Conservation (phyloP, 2,329 filamentous ascomycete genomes). For the Pseudogymnoascus pannorum region DNA sequence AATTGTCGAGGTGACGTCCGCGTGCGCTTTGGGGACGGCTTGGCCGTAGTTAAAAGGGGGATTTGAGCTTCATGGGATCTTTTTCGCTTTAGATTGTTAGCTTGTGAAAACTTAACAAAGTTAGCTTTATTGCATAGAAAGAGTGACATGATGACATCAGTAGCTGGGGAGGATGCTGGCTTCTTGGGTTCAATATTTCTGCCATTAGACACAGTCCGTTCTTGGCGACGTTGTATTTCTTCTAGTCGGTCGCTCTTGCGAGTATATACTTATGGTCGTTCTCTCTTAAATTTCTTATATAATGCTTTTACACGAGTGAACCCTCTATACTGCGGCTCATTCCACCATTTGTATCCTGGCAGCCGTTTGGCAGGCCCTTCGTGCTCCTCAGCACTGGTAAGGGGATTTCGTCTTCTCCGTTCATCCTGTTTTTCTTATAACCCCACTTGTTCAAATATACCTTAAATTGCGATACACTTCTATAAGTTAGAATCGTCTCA, state of each 20-base stretch:
- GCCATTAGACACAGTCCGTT: conserved; percentile 15
- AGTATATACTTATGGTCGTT: conserved; percentile 16
- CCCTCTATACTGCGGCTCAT: no score
- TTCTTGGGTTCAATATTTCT: conserved; percentile 17
- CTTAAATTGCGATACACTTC: no score
- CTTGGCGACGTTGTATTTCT: conserved; percentile 9
- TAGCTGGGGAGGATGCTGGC: conserved; percentile 17
- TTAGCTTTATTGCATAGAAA: conserved; percentile 20
- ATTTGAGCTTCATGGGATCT: conserved; percentile 19
- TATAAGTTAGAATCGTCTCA: no score
- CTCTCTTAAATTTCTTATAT: no score
- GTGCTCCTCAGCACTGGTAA: no score
- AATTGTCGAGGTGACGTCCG: conserved; percentile 14
- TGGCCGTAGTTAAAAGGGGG: neutral
- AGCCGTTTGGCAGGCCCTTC: no score
- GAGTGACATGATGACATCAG: conserved; percentile 16
- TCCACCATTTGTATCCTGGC: no score
- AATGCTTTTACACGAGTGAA: no score
- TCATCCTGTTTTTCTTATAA: no score
- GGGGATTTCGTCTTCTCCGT: no score
- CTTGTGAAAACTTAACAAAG: conserved; percentile 17
- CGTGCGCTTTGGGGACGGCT: conserved; percentile 18
- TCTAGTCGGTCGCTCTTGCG: conserved; percentile 18
- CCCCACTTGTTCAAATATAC: no score
- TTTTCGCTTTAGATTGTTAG: conserved; percentile 19